Evolutionary conservation across 2,329 filamentous ascomycete genomes (phyloP).

Genomic region (Sclerotinia trifoliorum): DNA sequence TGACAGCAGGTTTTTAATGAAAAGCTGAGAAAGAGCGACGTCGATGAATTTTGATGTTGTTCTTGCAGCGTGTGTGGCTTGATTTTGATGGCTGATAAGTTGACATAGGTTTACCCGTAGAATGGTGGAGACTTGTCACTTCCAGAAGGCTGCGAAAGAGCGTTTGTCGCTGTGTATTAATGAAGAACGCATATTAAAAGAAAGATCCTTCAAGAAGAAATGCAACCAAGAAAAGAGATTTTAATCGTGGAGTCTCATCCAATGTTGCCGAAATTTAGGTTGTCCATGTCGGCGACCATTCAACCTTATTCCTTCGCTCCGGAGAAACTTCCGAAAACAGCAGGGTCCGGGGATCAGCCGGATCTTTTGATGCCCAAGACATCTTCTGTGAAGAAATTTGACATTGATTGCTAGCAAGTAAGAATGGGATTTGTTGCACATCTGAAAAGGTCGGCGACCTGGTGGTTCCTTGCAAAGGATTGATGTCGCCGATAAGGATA

Average conservation of each 20-base stretch:
- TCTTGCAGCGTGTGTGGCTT: background rate
- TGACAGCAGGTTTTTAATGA: background rate
- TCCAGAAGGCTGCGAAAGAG: background rate
- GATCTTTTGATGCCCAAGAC: background rate
- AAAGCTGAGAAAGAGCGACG: background rate
- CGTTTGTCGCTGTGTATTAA: background rate
- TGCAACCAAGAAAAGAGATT: background rate
- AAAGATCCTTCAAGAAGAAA: background rate
- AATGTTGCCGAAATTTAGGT: background rate
- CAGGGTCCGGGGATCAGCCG: background rate
- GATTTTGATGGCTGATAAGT: background rate
- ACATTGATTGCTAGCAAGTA: background rate
- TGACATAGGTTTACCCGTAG: background rate
- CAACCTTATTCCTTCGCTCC: conserved; percentile 1
- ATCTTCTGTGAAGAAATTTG: conserved; percentile 15
- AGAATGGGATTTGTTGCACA: conserved; percentile 17
- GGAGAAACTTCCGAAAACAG: background rate
- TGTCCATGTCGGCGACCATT: conserved; percentile 12
- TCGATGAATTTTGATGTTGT: background rate
- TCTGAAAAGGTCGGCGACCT: conserved; percentile 17
- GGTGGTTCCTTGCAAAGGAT: conserved; percentile 10
- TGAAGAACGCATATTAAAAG: background rate
- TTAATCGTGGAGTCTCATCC: background rate
- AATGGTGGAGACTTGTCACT: background rate
- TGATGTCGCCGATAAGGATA: conserved; percentile 1